A percentile compares a stretch with the other conserved stretches of the same genome.
Evolutionary conservation across 2,329 filamentous ascomycete genomes (phyloP).

Genomic region (Cladosporium phlei): DNA sequence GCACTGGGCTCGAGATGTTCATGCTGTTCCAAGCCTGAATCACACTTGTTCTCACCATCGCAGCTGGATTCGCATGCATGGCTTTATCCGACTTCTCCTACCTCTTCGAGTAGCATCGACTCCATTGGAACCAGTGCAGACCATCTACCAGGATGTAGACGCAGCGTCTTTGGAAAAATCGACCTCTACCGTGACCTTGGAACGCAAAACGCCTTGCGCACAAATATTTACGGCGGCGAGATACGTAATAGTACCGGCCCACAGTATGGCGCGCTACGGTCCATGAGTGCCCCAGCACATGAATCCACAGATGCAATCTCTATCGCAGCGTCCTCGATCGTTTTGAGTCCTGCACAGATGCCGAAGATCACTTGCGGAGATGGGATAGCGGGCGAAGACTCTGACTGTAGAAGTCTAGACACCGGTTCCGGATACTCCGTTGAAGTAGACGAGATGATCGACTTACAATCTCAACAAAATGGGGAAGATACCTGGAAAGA

Average conservation of each 20-base stretch:
- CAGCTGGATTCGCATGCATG: no score
- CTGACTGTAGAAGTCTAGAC: neutral
- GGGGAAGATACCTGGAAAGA: neutral
- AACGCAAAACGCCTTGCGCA: no score
- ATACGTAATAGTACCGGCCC: no score
- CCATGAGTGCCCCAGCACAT: neutral
- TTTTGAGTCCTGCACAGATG: neutral
- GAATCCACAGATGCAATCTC: neutral
- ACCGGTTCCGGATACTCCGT: neutral
- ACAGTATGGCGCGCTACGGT: neutral
- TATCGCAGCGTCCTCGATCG: neutral
- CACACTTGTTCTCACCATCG: no score
- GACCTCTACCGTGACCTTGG: no score
- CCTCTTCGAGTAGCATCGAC: no score
- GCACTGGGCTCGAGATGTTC: no score
- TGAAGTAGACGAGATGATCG: neutral
- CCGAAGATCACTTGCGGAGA: neutral
- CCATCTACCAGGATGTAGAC: no score
- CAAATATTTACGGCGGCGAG: neutral
- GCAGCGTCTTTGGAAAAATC: no score
- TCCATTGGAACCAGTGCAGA: no score
- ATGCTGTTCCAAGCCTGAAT: no score
- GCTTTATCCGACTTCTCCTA: no score
- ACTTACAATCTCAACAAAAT: neutral
- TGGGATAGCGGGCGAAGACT: neutral